phyloP scores from a whole-genome alignment of 73 alveolate genomes.

The Blepharisma stoltei region DNA sequence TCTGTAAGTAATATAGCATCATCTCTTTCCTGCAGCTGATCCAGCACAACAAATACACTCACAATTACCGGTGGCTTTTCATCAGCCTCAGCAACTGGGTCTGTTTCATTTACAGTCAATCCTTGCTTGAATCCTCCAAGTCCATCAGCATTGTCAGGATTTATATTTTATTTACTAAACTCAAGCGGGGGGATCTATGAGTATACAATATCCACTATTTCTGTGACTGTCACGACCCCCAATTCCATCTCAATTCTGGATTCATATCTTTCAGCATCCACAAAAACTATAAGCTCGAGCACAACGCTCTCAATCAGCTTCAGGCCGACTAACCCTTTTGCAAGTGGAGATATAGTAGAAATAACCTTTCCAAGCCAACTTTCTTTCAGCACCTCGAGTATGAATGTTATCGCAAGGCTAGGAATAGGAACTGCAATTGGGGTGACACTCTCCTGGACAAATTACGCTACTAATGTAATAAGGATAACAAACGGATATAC shows the following conservation, averaged over 20 bases:
- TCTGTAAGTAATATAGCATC: neutral
- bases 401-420: neutral
- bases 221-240: slow-evolving; percentile 1
- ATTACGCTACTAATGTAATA: neutral
- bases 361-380: slow-evolving; percentile 12
- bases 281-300: neutral
- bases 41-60: neutral
- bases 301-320: neutral
- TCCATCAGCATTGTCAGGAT: slow-evolving; percentile 11
- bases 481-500: slow-evolving; percentile 15
- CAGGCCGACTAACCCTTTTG: neutral
- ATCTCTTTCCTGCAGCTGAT: neutral
- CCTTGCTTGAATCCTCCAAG: neutral
- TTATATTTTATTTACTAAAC: neutral
- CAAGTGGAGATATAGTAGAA: neutral
- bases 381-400: neutral
- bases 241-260: slow-evolving; percentile 1
- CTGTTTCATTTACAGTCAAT: neutral
- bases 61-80: neutral
- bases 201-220: neutral
- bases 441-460: neutral
- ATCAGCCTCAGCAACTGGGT: slow-evolving; percentile 16
- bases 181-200: neutral
- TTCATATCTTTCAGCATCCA: neutral
- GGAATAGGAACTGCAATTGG: neutral